Evolutionary conservation across 441 rosid genomes (phyloP).

Genomic region (Pelargonium australe): DNA sequence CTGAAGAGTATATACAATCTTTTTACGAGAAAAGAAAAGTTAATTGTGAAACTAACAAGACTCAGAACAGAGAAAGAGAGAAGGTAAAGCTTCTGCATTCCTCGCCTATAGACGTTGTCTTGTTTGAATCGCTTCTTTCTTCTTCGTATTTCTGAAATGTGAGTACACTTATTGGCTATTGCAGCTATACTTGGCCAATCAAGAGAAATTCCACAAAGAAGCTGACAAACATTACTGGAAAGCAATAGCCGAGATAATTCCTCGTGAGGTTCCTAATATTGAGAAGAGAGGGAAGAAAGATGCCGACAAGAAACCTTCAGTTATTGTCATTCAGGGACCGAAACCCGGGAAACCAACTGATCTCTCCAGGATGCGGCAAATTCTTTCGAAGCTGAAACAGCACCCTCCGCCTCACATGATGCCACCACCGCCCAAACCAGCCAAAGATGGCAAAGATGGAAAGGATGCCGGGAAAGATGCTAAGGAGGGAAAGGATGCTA

Average conservation of each 20-base stretch:
- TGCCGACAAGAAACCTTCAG: conserved; percentile 66
- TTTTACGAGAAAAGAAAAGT: conserved; percentile 65
- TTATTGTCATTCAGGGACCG: conserved; percentile 70
- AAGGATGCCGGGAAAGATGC: background rate
- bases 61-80: conserved; percentile 59
- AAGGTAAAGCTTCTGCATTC: conserved; percentile 32
- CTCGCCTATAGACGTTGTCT: background rate
- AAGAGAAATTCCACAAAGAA: conserved; percentile 89
- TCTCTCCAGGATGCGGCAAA: conserved; percentile 81
- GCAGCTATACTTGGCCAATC: conserved; percentile 69
- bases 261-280: conserved; percentile 72
- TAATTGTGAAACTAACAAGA: conserved; percentile 53
- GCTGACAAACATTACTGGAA: conserved; percentile 83
- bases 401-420: background rate
- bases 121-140: too few relatives aligned
- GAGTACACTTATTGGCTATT: background rate
- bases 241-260: conserved; percentile 82
- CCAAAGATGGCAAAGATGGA: background rate
- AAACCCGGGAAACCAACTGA: conserved; percentile 96
- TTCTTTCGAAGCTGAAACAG: conserved; percentile 25
- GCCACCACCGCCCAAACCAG: background rate
- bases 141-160: background rate
- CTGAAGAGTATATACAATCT: conserved; percentile 43
- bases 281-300: conserved; percentile 78
- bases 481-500: background rate